Conservation (phyloP, 805 yeast genomes). For the Cyberlindnera mycetangii region DNA sequence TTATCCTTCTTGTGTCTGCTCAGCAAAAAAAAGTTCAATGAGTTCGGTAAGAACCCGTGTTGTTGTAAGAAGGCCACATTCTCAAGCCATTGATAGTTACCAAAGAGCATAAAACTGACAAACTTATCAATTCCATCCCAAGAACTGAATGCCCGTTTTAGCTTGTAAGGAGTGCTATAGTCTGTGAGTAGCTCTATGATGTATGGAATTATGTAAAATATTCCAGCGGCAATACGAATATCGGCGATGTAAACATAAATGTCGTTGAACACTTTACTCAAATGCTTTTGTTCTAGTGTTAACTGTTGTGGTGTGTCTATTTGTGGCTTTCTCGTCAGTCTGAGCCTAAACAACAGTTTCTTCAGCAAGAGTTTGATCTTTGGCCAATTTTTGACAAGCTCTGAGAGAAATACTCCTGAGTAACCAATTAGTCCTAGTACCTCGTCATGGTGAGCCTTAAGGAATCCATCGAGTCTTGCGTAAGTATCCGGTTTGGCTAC, state of each 20-base stretch:
- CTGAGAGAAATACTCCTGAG: slow-evolving; percentile 14
- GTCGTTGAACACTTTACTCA: slow-evolving; percentile 9
- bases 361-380: slow-evolving; percentile 12
- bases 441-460: slow-evolving; percentile 14
- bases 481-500: slow-evolving; percentile 9
- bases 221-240: slow-evolving; percentile 19
- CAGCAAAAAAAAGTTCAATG: slow-evolving; percentile 13
- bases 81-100: slow-evolving; percentile 19
- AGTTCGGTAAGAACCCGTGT: slow-evolving; percentile 19
- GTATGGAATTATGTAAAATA: slow-evolving; percentile 22
- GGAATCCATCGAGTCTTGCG: slow-evolving; percentile 9
- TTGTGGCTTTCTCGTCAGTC: slow-evolving; percentile 2
- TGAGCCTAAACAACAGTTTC: slow-evolving; percentile 14
- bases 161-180: slow-evolving; percentile 16
- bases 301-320: slow-evolving; percentile 3
- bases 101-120: slow-evolving; percentile 14
- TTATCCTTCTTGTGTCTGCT: slow-evolving; percentile 11
- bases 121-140: slow-evolving; percentile 14
- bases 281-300: slow-evolving; percentile 6
- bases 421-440: slow-evolving; percentile 19
- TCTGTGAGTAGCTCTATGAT: slow-evolving; percentile 16
- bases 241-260: slow-evolving; percentile 22
- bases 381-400: slow-evolving; percentile 18
- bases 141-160: slow-evolving; percentile 8
- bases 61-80: slow-evolving; percentile 20